Evolutionary conservation across 805 yeast species (phyloP).

Genomic region (Zygotorulaspora chibaensis): DNA sequence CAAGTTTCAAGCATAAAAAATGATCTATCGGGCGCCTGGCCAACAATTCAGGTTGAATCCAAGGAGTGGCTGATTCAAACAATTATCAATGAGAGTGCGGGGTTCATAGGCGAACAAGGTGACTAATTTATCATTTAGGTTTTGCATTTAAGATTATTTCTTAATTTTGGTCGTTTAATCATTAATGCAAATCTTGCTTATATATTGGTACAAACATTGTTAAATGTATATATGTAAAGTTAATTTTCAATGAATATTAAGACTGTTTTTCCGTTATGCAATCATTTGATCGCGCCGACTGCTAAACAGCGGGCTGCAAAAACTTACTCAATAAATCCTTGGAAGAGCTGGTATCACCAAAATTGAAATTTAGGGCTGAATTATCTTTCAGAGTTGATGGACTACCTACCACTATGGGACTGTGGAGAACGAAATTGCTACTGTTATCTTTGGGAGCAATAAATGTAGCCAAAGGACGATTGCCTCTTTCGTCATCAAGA

Average conservation of each 20-base stretch:
- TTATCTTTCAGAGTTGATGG: background rate
- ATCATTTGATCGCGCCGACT: background rate
- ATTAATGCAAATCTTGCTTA: no score
- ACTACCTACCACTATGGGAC: background rate
- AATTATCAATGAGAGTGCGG: slow-evolving; percentile 27
- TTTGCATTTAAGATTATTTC: no score
- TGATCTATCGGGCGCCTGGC: background rate
- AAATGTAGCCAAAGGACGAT: background rate
- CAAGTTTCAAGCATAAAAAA: slow-evolving; percentile 2
- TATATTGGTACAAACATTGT: no score
- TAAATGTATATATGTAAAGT: no score
- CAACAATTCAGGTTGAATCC: slow-evolving; percentile 19
- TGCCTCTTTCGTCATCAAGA: slow-evolving; percentile 11
- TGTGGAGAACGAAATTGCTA: background rate
- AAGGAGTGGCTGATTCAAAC: slow-evolving; percentile 36
- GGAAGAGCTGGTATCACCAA: slow-evolving; percentile 2
- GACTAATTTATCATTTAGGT: no score
- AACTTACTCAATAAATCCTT: slow-evolving; percentile 7
- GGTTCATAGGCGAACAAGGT: slow-evolving; percentile 1
- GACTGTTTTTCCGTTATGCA: no score
- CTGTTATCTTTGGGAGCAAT: no score
- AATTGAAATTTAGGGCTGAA: background rate
- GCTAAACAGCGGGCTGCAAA: slow-evolving; percentile 5
- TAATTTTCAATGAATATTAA: no score
- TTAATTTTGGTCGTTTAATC: no score